Percentiles rank a stretch among this genome's conserved stretches.
Conservation (phyloP, 768 basidiomycete genomes). For the Termitomyces sp. region DNA sequence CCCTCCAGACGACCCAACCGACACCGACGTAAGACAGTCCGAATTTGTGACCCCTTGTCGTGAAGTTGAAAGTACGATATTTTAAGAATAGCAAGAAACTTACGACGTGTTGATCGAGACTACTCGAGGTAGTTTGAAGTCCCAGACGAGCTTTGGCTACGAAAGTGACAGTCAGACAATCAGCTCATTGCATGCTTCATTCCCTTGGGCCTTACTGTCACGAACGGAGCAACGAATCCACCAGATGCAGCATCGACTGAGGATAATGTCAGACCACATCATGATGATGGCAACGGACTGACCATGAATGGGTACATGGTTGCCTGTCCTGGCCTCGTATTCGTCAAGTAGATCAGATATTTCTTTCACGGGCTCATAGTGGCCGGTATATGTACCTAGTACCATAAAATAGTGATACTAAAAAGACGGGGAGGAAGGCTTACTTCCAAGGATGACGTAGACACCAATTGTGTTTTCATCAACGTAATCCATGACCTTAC, state of each 20-base stretch:
- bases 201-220: slow-evolving; percentile 30
- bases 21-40: slow-evolving; percentile 54
- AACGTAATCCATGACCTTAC: slow-evolving; percentile 59
- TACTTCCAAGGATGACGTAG: slow-evolving; percentile 49
- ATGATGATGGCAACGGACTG: slow-evolving; percentile 39
- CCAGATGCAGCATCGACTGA: slow-evolving; percentile 63
- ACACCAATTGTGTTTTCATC: slow-evolving; percentile 78
- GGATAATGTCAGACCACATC: slow-evolving; percentile 34
- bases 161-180: slow-evolving; percentile 15
- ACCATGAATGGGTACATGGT: slow-evolving; percentile 67
- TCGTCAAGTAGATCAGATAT: slow-evolving; percentile 73
- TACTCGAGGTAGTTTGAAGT: slow-evolving; percentile 60
- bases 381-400: slow-evolving; percentile 60
- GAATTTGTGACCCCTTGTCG: slow-evolving; percentile 60
- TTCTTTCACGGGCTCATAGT: slow-evolving; percentile 79
- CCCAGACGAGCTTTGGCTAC: slow-evolving; percentile 58
- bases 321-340: slow-evolving; percentile 58
- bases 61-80: background rate
- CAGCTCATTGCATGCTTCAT: slow-evolving; percentile 1
- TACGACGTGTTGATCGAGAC: slow-evolving; percentile 57
- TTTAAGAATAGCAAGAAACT: background rate
- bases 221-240: slow-evolving; percentile 68
- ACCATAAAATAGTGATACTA: background rate
- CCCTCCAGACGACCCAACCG: slow-evolving; percentile 69
- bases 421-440: slow-evolving; percentile 31